These are phyloP conservation scores for Phyllosticta citribraziliensis DNA, from an alignment of 2,329 filamentous ascomycete genomes.

Conservation along the genomic window DNA sequence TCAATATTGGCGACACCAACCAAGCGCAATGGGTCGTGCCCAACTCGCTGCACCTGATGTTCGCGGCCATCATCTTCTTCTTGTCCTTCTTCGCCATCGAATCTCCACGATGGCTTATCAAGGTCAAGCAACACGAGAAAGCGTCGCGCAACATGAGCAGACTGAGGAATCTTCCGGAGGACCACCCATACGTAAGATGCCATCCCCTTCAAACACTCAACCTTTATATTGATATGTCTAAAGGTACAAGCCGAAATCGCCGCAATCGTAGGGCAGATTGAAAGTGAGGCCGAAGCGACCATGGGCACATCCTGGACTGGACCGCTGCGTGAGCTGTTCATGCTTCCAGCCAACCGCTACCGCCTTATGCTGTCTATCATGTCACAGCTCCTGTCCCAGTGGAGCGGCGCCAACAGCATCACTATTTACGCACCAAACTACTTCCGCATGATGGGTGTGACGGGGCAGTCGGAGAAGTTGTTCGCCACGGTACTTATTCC, in stretches of 20 bases:
- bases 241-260: conserved; percentile 44
- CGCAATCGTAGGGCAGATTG: conserved; percentile 55
- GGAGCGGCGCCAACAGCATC: conserved; percentile 63
- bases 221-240: too few relatives aligned
- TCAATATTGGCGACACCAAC: conserved; percentile 41
- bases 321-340: conserved; percentile 58
- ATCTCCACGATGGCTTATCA: conserved; percentile 62
- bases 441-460: conserved; percentile 62
- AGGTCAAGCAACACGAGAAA: conserved; percentile 49
- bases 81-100: conserved; percentile 61
- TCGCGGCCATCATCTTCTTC: conserved; percentile 60
- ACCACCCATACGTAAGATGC: conserved; percentile 48
- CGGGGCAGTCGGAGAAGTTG: conserved; percentile 57
- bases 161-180: conserved; percentile 49
- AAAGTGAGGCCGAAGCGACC: conserved; percentile 63
- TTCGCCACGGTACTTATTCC: conserved; percentile 45
- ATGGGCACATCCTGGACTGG: conserved; percentile 55
- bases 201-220: too few relatives aligned
- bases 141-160: conserved; percentile 47
- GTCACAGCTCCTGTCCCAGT: conserved; percentile 64
- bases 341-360: conserved; percentile 60
- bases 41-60: conserved; percentile 67
- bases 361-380: conserved; percentile 58
- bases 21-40: conserved; percentile 50
- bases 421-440: conserved; percentile 68